Evolutionary conservation across 1,284 basidiomycete species (phyloP).

Genomic region (Grifola frondosa): DNA sequence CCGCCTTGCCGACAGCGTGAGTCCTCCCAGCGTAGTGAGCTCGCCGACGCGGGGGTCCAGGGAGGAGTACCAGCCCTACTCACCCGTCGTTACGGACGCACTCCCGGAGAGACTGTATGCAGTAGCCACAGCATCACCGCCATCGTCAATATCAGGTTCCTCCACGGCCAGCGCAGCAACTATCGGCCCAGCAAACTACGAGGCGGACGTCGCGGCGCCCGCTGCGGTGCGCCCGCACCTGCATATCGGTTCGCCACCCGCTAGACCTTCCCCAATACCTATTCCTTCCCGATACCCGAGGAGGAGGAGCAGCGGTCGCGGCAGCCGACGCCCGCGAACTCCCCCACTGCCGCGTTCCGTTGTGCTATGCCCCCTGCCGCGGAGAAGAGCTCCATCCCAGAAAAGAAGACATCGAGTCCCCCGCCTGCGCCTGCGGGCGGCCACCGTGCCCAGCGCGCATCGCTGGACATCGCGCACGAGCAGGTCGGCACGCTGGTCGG

Average conservation of each 20-base stretch:
- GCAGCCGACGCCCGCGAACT: constrained; percentile 50
- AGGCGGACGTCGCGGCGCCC: constrained; percentile 3
- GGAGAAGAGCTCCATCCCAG: constrained; percentile 1
- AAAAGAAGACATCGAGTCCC: not conserved
- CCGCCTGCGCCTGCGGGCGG: not conserved
- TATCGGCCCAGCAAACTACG: constrained; percentile 15
- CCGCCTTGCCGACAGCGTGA: constrained; percentile 48
- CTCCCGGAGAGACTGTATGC: constrained; percentile 8
- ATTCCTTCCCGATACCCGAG: constrained; percentile 39
- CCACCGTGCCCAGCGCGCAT: constrained; percentile 20
- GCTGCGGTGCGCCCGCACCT: constrained; percentile 5
- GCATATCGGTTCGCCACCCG: constrained; percentile 22
- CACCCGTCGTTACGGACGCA: constrained; percentile 21
- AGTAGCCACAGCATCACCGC: constrained; percentile 20
- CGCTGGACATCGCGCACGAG: constrained; percentile 25
- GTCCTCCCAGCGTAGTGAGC: constrained; percentile 38
- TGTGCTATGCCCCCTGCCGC: constrained; percentile 26
- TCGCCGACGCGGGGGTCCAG: constrained; percentile 22
- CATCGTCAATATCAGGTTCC: constrained; percentile 29
- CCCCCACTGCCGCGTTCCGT: constrained; percentile 37
- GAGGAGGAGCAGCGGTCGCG: constrained; percentile 36
- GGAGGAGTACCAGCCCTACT: constrained; percentile 28
- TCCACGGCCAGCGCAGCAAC: constrained; percentile 30
- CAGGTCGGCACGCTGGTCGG: constrained; percentile 52
- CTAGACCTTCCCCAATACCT: constrained; percentile 17